Evolutionary conservation across 2,329 filamentous ascomycete genomes (phyloP), one percentile per base, ranked within the genome.

Genomic region (Aschersonia sp.): DNA sequence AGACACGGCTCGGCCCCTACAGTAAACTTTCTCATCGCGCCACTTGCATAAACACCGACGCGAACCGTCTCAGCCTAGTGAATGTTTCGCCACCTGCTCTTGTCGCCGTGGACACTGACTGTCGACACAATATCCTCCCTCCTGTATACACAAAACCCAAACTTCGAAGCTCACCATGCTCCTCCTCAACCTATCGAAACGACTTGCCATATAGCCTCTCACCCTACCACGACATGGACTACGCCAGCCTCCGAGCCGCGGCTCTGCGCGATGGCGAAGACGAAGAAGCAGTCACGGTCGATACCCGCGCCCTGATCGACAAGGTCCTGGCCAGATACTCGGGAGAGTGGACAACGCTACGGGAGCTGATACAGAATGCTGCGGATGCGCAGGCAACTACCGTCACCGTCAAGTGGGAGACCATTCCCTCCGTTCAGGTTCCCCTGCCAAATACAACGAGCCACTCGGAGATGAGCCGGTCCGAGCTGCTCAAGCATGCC

Each of bases 281-380:
- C 56, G 92, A 97, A 64, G 92, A 97, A 66, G 92, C 92, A 41
- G 92, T 98, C 48, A 98, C 92, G 1, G 92, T 98, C 59, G 95
- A 98, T 61, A 98, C 92, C 45, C 77, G 94, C 59, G 92, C 92
- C 42, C 67, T 98, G 56, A 98, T 98, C 61, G 94, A 97, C 69
- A 98, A 98, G 66, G 90, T 98, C 9, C 76, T 98, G 45, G 92
- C 92, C 8, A 77, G 92, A 59, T 98, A 98, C 62, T 95, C 89
- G 2, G 90, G 92, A 57, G 94, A 98, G 70, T 95, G 90, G 83
- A 88, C 79, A 5, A 84, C 77, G 7, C 69, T 98, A 14, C 80
- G 92, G 71, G 92, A 98, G 63, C 80, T 98, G 51, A 88, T 98
- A 43, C 92, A 98, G 61, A 98, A 98, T 62, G 92, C 92, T n/a